phyloP scores from a whole-genome alignment of 208 protist genomes.

The Wallacemonas sp. region DNA sequence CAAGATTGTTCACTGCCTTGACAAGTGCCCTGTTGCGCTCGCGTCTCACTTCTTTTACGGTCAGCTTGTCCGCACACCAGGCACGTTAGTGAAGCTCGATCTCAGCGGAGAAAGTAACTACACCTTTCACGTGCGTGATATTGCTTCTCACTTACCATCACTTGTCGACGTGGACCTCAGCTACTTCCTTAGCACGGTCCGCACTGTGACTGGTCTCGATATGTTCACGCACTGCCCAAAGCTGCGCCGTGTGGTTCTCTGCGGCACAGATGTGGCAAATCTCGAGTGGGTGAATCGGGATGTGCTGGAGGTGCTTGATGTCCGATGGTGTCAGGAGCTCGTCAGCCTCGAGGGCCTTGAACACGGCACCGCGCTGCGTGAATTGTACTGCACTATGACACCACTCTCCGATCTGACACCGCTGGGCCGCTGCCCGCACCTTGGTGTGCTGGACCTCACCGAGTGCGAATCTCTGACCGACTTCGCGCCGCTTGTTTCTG shows the following conservation, averaged over 20 bases:
- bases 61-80: neutral
- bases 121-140: neutral
- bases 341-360: neutral
- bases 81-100: neutral
- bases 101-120: neutral
- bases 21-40: neutral
- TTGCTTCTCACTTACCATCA: neutral
- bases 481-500: neutral
- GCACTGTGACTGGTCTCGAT: neutral
- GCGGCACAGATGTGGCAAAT: neutral
- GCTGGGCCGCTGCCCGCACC: neutral
- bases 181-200: neutral
- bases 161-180: slow-evolving; percentile 6
- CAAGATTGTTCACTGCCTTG: neutral
- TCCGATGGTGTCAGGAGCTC: slow-evolving; percentile 1
- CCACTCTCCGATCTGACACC: neutral
- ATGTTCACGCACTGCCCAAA: neutral
- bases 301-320: neutral
- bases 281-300: neutral
- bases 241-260: neutral
- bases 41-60: neutral
- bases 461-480: neutral
- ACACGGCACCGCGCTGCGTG: neutral
- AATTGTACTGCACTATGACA: neutral
- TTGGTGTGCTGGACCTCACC: neutral